Percentiles rank a stretch among this genome's conserved stretches.
Conservation (phyloP, 176 grass and related monocot species). For the Bromus sterilis region DNA sequence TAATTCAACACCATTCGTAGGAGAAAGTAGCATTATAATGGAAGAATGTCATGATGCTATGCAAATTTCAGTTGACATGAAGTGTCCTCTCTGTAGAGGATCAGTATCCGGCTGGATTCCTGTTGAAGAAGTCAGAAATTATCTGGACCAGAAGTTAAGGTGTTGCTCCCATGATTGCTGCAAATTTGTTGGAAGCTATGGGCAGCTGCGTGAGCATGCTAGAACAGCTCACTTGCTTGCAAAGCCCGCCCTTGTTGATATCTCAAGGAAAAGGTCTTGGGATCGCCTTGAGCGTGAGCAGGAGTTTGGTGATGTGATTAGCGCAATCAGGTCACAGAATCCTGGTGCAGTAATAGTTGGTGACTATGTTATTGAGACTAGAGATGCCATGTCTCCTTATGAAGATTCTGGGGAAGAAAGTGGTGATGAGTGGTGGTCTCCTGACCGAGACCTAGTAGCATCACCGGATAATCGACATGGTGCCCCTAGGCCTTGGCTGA, state of each 20-base stretch:
- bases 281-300: conserved; percentile 72
- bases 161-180: conserved; percentile 71
- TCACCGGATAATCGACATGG: conserved; percentile 20
- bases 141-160: conserved; percentile 67
- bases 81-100: conserved; percentile 90
- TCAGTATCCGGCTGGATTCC: conserved; percentile 68
- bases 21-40: conserved; percentile 21
- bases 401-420: conserved; percentile 39
- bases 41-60: conserved; percentile 40
- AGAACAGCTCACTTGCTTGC: conserved; percentile 53
- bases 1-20: conserved; percentile 24
- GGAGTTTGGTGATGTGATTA: conserved; percentile 84
- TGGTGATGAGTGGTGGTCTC: conserved; percentile 46
- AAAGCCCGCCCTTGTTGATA: conserved; percentile 57
- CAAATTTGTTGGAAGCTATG: conserved; percentile 72
- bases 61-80: conserved; percentile 40
- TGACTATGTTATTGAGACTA: conserved; percentile 80
- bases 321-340: conserved; percentile 84
- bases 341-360: conserved; percentile 86
- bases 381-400: conserved; percentile 35
- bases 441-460: conserved; percentile 24
- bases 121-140: conserved; percentile 69
- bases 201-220: conserved; percentile 74
- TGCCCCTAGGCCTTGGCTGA: conserved; percentile 16
- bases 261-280: conserved; percentile 72